Evolutionary conservation across 1,139 yeast genomes (phyloP), one percentile per base, ranked within the genome.

Genomic region (Meyerozyma athensensis): DNA sequence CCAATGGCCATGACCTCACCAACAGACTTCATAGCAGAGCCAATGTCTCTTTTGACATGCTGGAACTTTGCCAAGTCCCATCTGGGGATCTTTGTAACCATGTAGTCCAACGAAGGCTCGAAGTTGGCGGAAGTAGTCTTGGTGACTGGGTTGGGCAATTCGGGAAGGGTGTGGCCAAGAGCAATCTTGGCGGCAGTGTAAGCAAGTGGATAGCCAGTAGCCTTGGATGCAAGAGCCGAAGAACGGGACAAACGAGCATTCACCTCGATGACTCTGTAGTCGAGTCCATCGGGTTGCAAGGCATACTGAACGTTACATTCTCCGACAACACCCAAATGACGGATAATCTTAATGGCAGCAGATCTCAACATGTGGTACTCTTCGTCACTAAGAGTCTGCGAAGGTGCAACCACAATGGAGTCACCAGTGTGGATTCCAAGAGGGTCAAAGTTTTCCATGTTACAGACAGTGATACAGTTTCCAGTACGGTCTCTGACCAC

Each of bases 1-100:
- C 98, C 98, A 59, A 92, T 92, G 39, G 97, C 95, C 98, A 92
- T 92, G 43, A 92, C 98, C 67, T 92, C 98, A 63, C 98, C 98
- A 42, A 92, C 98, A 34, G 97, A 90, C 67, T 92, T 92, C 98
- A 92, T 92, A 36, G 97, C 81, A 20, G 96, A 86, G 34, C 96
- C 96, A 58, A 90, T 84, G 51, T 84, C 89, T 61, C 95, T 80
- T 61, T 86, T 83, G 44, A 90, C 97, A 58, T 87, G 95, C 62
- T 86, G 94, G 73, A 92, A 92, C 72, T 92, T 92, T 47, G 92
- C 69, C 63, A 92, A 73, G 72, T 92, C 98, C 98, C 98, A 92
- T 68, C 97, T 81, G 53, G 98, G 98, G 54, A 92, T 89, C 74
- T 92, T 92, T 53, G 95, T 87, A 40, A 92, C 98, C 74, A 89